Evolutionary conservation across 2,329 filamentous ascomycete species (phyloP).

Genomic region (Plectosphaerella sp.): DNA sequence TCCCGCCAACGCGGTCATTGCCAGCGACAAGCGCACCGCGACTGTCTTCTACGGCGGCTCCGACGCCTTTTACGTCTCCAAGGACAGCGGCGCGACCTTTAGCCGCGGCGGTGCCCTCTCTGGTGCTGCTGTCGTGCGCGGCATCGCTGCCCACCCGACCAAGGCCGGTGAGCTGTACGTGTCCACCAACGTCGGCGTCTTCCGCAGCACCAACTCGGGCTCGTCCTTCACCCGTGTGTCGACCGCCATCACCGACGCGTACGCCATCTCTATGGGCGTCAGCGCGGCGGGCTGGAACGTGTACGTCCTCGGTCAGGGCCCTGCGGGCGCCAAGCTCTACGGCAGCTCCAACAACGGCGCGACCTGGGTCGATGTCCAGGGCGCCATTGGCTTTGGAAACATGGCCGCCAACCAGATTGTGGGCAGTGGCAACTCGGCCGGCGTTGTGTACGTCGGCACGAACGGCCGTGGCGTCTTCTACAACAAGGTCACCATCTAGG

Average conservation of each 20-base stretch:
- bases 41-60: constrained; percentile 49
- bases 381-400: constrained; percentile 40
- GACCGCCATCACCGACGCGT: constrained; percentile 29
- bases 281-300: constrained; percentile 38
- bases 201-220: constrained; percentile 49
- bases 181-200: constrained; percentile 50
- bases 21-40: constrained; percentile 49
- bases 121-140: constrained; percentile 42
- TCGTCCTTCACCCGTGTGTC: constrained; percentile 37
- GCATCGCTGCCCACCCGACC: constrained; percentile 52
- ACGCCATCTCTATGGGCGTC: constrained; percentile 38
- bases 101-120: constrained; percentile 28
- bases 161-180: constrained; percentile 58
- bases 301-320: constrained; percentile 41
- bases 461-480: constrained; percentile 44
- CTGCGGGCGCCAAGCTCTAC: constrained; percentile 38
- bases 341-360: constrained; percentile 37
- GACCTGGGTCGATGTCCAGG: constrained; percentile 44
- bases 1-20: constrained; percentile 41
- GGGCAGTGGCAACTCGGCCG: constrained; percentile 40
- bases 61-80: constrained; percentile 47
- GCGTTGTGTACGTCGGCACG: constrained; percentile 44
- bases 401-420: constrained; percentile 33
- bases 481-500: background rate
- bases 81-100: constrained; percentile 42